phyloP scores from a whole-genome alignment of 306 rosid species.

The Comarum palustre region DNA sequence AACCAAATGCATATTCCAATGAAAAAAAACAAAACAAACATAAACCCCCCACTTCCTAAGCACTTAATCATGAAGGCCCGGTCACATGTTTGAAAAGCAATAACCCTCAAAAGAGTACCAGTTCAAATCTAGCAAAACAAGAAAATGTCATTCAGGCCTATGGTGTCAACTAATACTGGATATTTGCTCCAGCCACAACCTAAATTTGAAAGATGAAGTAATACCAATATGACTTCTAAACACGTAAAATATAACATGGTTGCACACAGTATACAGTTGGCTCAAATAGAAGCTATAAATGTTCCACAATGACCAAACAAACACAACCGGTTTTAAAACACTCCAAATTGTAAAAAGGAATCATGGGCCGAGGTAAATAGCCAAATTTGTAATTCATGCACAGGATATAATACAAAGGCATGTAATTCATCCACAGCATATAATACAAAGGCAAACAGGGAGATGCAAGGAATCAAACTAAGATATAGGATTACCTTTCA shows the following conservation, averaged over 20 bases:
- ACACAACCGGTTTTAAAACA: not conserved
- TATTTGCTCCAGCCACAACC: not conserved
- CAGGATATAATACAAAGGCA: not conserved
- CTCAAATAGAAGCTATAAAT: not conserved
- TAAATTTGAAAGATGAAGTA: not conserved
- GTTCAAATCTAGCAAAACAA: not conserved
- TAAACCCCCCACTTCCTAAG: not conserved
- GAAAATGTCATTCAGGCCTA: not conserved
- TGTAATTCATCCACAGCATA: too few species aligned
- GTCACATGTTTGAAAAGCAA: not conserved
- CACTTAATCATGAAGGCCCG: not conserved
- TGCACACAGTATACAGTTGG: not conserved
- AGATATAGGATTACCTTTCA: constrained; percentile 57
- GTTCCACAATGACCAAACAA: not conserved
- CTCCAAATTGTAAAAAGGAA: not conserved
- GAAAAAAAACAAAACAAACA: not conserved
- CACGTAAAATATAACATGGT: not conserved
- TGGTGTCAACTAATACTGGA: not conserved
- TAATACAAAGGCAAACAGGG: not conserved
- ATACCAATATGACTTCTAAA: not conserved
- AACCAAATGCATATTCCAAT: not conserved
- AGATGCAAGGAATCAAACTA: not conserved
- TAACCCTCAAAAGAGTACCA: not conserved
- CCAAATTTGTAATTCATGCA: not conserved
- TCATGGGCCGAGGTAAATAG: not conserved